These are phyloP conservation scores for Hygrophila difformis DNA, from an alignment of 257 asterid species.

Conservation along the genomic window DNA sequence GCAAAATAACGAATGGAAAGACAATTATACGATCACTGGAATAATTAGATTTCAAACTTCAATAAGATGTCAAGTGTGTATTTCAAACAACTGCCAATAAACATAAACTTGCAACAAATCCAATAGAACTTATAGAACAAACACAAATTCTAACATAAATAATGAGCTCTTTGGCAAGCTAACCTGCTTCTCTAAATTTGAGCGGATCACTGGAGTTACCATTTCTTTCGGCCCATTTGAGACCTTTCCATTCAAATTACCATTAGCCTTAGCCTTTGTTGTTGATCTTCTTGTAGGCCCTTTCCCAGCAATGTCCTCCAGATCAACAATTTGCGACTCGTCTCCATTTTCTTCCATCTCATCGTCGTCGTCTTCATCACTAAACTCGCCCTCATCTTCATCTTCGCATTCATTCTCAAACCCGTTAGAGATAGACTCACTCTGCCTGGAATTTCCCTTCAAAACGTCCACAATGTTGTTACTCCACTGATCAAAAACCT, in stretches of 20 bases:
- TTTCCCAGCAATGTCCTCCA: slow-evolving; percentile 94
- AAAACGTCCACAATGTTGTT: slow-evolving; percentile 42
- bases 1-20: too few species aligned
- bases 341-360: slow-evolving; percentile 31
- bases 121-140: neutral
- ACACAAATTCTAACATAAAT: neutral
- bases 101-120: neutral
- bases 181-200: slow-evolving; percentile 93
- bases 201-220: slow-evolving; percentile 83
- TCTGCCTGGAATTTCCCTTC: slow-evolving; percentile 33
- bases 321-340: slow-evolving; percentile 63
- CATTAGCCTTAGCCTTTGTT: slow-evolving; percentile 41
- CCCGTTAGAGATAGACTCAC: slow-evolving; percentile 17
- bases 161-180: neutral
- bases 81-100: neutral
- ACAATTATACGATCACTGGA: too few species aligned
- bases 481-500: slow-evolving; percentile 79
- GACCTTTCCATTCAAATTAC: slow-evolving; percentile 41
- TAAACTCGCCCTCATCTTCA: slow-evolving; percentile 36
- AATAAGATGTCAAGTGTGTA: neutral
- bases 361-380: slow-evolving; percentile 44
- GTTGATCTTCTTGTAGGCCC: slow-evolving; percentile 58
- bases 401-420: slow-evolving; percentile 28
- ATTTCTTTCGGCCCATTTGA: slow-evolving; percentile 73
- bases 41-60: neutral